Percentiles rank a stretch among this genome's conserved stretches.
These are phyloP conservation scores for Favolaschia claudopus DNA, from an alignment of 768 basidiomycete species.

Conservation along the genomic window DNA sequence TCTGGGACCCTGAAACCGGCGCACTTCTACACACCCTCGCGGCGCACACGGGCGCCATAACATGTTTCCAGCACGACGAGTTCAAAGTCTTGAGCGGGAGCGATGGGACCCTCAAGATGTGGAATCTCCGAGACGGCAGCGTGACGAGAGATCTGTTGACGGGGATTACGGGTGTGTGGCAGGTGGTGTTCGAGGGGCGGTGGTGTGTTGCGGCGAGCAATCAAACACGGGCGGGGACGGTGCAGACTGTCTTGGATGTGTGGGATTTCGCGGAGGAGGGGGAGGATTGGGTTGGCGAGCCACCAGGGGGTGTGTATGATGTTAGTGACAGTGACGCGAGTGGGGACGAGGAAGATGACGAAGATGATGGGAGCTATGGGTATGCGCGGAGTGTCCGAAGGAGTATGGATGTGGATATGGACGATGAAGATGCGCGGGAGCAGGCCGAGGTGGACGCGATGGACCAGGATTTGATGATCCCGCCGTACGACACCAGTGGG, in stretches of 20 bases:
- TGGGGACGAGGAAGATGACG: constrained; percentile 59
- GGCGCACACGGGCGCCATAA: constrained; percentile 97
- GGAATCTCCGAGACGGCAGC: constrained; percentile 90
- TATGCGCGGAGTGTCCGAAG: constrained; percentile 11
- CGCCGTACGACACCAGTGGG: not conserved
- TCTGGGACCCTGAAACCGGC: constrained; percentile 92
- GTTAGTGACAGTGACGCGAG: constrained; percentile 66
- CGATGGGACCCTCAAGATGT: constrained; percentile 97
- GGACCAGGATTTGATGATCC: constrained; percentile 65
- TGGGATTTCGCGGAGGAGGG: constrained; percentile 87
- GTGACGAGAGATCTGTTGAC: constrained; percentile 89
- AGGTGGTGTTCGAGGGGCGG: constrained; percentile 92
- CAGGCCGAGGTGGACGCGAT: constrained; percentile 73
- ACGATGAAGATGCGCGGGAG: constrained; percentile 54
- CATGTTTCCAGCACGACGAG: constrained; percentile 98
- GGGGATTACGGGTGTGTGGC: constrained; percentile 96
- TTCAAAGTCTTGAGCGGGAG: constrained; percentile 96
- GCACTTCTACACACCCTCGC: constrained; percentile 82
- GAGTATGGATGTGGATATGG: constrained; percentile 10
- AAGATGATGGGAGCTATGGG: constrained; percentile 38
- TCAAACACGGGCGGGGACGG: constrained; percentile 55
- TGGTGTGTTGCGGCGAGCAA: constrained; percentile 97
- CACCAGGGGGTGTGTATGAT: constrained; percentile 77
- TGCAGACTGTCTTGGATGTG: constrained; percentile 80
- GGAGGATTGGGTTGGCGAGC: constrained; percentile 86